phyloP scores from a whole-genome alignment of 2,329 filamentous ascomycete species.

The Rasamsonia emersonii region DNA sequence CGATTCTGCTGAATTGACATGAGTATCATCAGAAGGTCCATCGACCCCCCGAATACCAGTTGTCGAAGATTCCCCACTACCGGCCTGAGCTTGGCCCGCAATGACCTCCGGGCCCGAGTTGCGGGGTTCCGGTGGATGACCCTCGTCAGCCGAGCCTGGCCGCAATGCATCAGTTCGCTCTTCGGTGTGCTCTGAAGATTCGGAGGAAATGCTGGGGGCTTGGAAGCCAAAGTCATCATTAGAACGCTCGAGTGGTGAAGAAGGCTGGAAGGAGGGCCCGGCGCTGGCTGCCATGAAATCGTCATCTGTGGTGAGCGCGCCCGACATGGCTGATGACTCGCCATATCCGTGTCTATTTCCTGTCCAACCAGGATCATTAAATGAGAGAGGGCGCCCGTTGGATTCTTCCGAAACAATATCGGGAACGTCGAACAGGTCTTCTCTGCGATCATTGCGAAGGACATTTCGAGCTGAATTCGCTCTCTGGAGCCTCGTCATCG shows the following conservation, averaged over 20 bases:
- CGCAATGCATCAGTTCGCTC: too few species aligned
- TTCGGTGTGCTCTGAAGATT: too few species aligned
- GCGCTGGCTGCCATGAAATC: too few species aligned
- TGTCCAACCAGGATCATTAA: background rate
- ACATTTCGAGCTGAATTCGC: background rate
- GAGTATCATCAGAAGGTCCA: background rate
- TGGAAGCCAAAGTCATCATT: too few species aligned
- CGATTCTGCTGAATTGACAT: background rate
- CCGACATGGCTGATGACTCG: background rate
- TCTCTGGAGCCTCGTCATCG: constrained; percentile 35
- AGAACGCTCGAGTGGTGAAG: too few species aligned
- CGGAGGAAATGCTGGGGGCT: too few species aligned
- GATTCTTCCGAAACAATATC: constrained; percentile 1
- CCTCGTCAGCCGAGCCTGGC: too few species aligned
- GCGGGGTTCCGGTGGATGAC: too few species aligned
- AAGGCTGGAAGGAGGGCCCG: too few species aligned
- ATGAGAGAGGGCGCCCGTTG: background rate
- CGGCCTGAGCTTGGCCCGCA: too few species aligned
- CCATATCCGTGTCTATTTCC: background rate
- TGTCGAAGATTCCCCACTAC: too few species aligned
- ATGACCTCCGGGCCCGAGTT: too few species aligned
- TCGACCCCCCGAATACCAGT: background rate
- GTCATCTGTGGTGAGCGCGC: background rate
- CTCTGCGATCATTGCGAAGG: constrained; percentile 5
- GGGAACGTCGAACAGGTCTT: background rate